Conservation (phyloP, 2,329 filamentous ascomycete genomes). For the Epichloe sylvatica region DNA sequence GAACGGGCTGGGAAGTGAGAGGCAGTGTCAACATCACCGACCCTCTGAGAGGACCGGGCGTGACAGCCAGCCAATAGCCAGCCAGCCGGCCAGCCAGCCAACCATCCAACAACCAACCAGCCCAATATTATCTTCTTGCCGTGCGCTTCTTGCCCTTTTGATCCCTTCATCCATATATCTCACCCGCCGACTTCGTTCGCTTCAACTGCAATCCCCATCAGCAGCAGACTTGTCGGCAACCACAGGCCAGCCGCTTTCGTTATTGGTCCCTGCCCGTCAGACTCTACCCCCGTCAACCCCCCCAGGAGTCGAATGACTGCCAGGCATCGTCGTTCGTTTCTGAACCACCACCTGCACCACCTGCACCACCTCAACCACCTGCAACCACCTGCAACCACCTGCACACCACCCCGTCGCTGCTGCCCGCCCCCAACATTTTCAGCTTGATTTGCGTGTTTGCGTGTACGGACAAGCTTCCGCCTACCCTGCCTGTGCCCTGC, state of each 20-base stretch:
- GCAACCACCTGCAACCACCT: not conserved
- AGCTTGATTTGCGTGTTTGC: conserved; percentile 2
- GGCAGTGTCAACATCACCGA: too few species aligned
- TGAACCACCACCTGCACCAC: not conserved
- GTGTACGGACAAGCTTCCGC: not conserved
- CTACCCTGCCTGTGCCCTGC: not conserved
- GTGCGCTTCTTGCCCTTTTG: not conserved
- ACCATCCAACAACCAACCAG: not conserved
- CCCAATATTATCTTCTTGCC: not conserved
- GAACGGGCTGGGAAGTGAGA: too few species aligned
- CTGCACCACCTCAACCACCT: not conserved
- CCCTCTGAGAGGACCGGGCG: too few species aligned
- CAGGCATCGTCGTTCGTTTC: conserved; percentile 6
- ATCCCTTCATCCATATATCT: not conserved
- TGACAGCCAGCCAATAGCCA: too few species aligned
- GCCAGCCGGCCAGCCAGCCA: too few species aligned
- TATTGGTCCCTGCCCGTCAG: conserved; percentile 3
- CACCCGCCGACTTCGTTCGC: conserved; percentile 1
- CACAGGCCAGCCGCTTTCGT: not conserved
- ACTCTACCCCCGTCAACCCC: conserved; percentile 4
- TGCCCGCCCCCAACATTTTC: not conserved
- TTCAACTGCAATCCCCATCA: conserved; percentile 1
- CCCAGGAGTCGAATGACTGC: conserved; percentile 4
- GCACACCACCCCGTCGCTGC: not conserved
- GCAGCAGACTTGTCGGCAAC: conserved; percentile 1